Conservation (phyloP, 805 yeast species). For the Candida coleopterorum region DNA sequence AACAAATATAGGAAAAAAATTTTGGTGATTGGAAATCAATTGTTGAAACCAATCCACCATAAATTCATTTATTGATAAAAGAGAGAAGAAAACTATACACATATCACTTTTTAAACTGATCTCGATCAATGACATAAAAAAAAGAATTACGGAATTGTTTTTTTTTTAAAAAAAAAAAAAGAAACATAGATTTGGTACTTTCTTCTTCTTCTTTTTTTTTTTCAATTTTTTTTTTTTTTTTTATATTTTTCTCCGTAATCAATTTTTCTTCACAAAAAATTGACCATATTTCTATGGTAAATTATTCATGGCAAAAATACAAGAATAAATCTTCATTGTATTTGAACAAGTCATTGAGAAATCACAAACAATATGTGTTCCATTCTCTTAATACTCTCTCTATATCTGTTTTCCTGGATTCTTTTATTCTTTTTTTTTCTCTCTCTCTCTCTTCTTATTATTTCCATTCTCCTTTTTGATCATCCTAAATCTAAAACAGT, state of each 20-base stretch:
- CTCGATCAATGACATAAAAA: slow-evolving; percentile 4
- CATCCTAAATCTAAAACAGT: not conserved
- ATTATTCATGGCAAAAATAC: not conserved
- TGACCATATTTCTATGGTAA: no score
- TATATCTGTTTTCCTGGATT: no score
- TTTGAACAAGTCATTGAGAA: slow-evolving; percentile 3
- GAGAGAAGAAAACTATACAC: slow-evolving; percentile 8
- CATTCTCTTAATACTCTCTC: slow-evolving; percentile 1
- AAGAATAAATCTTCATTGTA: no score
- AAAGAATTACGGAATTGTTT: not conserved
- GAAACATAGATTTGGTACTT: no score
- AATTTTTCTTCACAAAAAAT: slow-evolving; percentile 3
- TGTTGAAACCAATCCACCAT: not conserved
- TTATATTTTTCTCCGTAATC: not conserved
- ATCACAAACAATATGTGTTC: slow-evolving; percentile 6
- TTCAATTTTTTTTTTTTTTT: no score
- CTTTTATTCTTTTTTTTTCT: no score
- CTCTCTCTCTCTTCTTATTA: not conserved
- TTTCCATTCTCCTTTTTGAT: not conserved
- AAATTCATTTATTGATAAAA: slow-evolving; percentile 5
- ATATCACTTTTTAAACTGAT: slow-evolving; percentile 4
- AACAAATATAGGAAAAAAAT: slow-evolving; percentile 7
- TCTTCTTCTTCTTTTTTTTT: no score
- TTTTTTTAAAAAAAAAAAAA: no score
- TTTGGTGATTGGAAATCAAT: not conserved